These are phyloP conservation scores for Corymbia calophylla DNA, from an alignment of 441 rosid species.

Conservation along the genomic window DNA sequence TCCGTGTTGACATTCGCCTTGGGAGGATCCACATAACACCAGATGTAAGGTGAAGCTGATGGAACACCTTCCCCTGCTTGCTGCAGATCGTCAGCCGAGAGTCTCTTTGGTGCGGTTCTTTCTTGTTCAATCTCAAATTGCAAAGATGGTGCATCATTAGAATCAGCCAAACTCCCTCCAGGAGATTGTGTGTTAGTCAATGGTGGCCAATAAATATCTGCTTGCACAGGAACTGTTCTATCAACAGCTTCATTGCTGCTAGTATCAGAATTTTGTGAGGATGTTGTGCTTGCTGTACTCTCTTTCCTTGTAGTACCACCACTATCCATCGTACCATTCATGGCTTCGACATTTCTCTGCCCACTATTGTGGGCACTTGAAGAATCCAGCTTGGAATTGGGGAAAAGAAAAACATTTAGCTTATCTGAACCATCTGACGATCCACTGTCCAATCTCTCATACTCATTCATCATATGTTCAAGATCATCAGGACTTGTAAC, in stretches of 20 bases:
- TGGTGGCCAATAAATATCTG: conserved; percentile 21
- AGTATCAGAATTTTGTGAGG: conserved; percentile 61
- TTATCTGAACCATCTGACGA: conserved; percentile 55
- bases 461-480: conserved; percentile 75
- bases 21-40: conserved; percentile 27
- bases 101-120: conserved; percentile 29
- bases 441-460: conserved; percentile 45
- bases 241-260: conserved; percentile 43
- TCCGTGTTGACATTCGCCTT: conserved; percentile 24
- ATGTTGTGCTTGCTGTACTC: conserved; percentile 53
- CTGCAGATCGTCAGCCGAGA: conserved; percentile 25
- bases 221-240: conserved; percentile 23
- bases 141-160: conserved; percentile 25
- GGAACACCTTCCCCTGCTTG: conserved; percentile 24
- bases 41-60: conserved; percentile 15
- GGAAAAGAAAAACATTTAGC: conserved; percentile 53
- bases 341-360: conserved; percentile 53
- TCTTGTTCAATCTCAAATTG: conserved; percentile 37
- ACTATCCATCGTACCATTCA: conserved; percentile 42
- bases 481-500: conserved; percentile 65
- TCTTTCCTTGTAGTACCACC: conserved; percentile 39
- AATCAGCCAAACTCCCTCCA: conserved; percentile 14
- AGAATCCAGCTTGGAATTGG: conserved; percentile 34
- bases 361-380: conserved; percentile 38
- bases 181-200: conserved; percentile 23